phyloP scores from a whole-genome alignment of 805 yeast genomes.

The Alloascoidea hylecoeti region DNA sequence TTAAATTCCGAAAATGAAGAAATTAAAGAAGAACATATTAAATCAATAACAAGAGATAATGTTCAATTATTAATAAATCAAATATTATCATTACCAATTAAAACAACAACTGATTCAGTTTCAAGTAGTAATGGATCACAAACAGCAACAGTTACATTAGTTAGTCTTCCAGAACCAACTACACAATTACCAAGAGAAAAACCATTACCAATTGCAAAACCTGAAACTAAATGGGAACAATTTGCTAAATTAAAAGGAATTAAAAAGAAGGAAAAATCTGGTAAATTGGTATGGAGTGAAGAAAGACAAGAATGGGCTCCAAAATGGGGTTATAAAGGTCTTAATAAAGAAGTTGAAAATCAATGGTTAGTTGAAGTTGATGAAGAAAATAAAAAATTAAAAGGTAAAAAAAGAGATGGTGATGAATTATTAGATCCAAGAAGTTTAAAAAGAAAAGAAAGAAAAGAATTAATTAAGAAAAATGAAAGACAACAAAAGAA shows the following conservation, averaged over 20 bases:
- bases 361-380: constrained; percentile 97
- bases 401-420: constrained; percentile 11
- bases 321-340: constrained; percentile 96
- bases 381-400: constrained; percentile 26
- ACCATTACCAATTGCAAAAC: constrained; percentile 84
- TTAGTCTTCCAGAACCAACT: constrained; percentile 72
- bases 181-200: constrained; percentile 89
- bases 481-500: constrained; percentile 76
- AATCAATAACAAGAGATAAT: constrained; percentile 71
- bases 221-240: constrained; percentile 91
- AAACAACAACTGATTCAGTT: constrained; percentile 66
- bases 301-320: constrained; percentile 90
- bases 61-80: constrained; percentile 87
- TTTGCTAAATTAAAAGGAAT: constrained; percentile 96
- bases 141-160: constrained; percentile 65
- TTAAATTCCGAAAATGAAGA: constrained; percentile 33
- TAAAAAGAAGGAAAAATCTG: constrained; percentile 76
- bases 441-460: constrained; percentile 62
- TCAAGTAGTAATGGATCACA: constrained; percentile 30
- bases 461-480: constrained; percentile 76
- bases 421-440: constrained; percentile 67
- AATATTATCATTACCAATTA: constrained; percentile 77
- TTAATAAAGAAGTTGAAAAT: constrained; percentile 70
- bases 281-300: constrained; percentile 84
- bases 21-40: constrained; percentile 49